phyloP scores from a whole-genome alignment of 352 stramenopile species.

The Globisporangium iwayamae region DNA sequence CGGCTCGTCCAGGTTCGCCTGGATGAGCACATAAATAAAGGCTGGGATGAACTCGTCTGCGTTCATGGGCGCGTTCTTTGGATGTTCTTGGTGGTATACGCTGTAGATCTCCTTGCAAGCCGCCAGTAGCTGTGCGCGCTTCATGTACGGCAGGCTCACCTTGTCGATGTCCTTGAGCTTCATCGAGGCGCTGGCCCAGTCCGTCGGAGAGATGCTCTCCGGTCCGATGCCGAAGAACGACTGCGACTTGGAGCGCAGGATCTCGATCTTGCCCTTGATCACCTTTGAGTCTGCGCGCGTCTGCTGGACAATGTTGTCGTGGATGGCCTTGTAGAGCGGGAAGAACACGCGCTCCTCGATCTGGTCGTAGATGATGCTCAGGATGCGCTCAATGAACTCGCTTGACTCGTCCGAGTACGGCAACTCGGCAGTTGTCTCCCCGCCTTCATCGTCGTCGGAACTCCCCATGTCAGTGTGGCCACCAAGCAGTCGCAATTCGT shows the following conservation, averaged over 20 bases:
- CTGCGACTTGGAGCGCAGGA: conserved; percentile 73
- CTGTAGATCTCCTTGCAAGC: conserved; percentile 85
- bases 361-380: conserved; percentile 75
- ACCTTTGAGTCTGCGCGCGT: conserved; percentile 67
- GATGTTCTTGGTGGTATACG: conserved; percentile 69
- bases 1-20: conserved; percentile 62
- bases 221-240: conserved; percentile 82
- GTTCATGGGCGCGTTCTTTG: conserved; percentile 71
- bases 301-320: conserved; percentile 57
- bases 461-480: conserved; percentile 31
- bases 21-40: conserved; percentile 87
- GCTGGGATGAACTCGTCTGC: conserved; percentile 85
- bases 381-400: conserved; percentile 62
- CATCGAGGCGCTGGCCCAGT: conserved; percentile 53
- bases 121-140: conserved; percentile 65
- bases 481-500: conserved; percentile 61
- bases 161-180: conserved; percentile 79
- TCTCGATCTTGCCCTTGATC: conserved; percentile 77
- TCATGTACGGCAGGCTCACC: conserved; percentile 79
- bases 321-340: conserved; percentile 64
- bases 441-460: conserved; percentile 27
- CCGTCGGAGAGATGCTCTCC: conserved; percentile 50
- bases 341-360: conserved; percentile 85
- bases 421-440: conserved; percentile 16
- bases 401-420: conserved; percentile 22